Evolutionary conservation across 305 asterid genomes (phyloP).

Genomic region (Fraxinus nigra): DNA sequence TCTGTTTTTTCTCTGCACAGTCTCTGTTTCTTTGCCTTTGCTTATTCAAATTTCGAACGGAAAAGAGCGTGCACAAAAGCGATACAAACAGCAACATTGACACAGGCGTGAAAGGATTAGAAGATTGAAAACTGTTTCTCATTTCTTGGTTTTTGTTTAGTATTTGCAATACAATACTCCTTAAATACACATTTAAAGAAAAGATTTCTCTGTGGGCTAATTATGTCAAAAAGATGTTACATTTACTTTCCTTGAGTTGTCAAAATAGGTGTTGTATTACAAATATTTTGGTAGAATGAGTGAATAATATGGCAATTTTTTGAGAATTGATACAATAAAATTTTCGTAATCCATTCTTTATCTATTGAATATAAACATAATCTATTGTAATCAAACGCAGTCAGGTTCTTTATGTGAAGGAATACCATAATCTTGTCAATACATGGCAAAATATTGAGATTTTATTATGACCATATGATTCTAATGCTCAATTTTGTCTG

Average conservation of each 20-base stretch:
- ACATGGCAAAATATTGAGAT: neutral
- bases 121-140: neutral
- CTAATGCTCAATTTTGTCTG: neutral
- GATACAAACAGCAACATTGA: neutral
- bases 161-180: neutral
- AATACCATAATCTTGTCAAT: neutral
- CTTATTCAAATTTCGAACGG: neutral
- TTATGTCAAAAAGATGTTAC: neutral
- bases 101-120: neutral
- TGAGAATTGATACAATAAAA: neutral
- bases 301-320: neutral
- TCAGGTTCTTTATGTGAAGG: neutral
- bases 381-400: neutral
- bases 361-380: neutral
- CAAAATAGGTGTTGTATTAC: neutral
- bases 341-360: neutral
- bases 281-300: neutral
- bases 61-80: neutral
- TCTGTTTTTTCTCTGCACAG: too few species aligned
- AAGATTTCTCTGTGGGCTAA: neutral
- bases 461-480: neutral
- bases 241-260: neutral
- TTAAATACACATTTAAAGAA: neutral
- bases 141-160: neutral
- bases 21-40: too few species aligned